Evolutionary conservation across 768 basidiomycete genomes (phyloP).

Genomic region (Candolleomyces eurysporus): DNA sequence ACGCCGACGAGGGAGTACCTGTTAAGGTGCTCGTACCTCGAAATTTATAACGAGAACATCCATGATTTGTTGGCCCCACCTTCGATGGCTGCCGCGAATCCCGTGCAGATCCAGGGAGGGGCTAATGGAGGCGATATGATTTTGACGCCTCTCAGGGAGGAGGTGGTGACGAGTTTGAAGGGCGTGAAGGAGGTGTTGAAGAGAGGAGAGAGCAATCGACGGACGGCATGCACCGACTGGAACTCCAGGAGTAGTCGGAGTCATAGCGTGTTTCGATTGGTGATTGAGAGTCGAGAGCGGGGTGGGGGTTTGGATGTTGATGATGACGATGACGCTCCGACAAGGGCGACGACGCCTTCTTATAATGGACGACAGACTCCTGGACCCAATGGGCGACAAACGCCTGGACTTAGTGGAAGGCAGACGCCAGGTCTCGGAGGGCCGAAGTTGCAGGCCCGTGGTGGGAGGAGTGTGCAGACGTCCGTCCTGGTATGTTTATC

Average conservation of each 20-base stretch:
- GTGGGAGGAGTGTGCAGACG: conserved; percentile 76
- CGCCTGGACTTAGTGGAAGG: conserved; percentile 44
- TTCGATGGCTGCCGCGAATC: conserved; percentile 46
- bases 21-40: conserved; percentile 93
- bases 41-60: conserved; percentile 94
- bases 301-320: conserved; percentile 32
- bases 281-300: conserved; percentile 83
- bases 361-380: conserved; percentile 39
- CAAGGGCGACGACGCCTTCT: conserved; percentile 16
- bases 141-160: conserved; percentile 80
- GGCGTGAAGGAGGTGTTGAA: conserved; percentile 82
- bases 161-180: conserved; percentile 89
- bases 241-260: conserved; percentile 93
- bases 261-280: conserved; percentile 91
- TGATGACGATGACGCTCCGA: conserved; percentile 41
- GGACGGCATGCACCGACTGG: conserved; percentile 98
- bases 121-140: conserved; percentile 55
- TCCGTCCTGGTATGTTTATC: conserved; percentile 59
- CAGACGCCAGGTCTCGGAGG: conserved; percentile 49
- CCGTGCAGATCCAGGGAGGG: conserved; percentile 74
- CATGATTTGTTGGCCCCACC: conserved; percentile 83
- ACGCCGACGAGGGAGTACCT: conserved; percentile 86
- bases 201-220: conserved; percentile 81
- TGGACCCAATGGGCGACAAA: conserved; percentile 33
- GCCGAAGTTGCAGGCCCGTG: conserved; percentile 69